Conservation (phyloP, 805 yeast genomes). For the Yamadazyma akitaensis region DNA sequence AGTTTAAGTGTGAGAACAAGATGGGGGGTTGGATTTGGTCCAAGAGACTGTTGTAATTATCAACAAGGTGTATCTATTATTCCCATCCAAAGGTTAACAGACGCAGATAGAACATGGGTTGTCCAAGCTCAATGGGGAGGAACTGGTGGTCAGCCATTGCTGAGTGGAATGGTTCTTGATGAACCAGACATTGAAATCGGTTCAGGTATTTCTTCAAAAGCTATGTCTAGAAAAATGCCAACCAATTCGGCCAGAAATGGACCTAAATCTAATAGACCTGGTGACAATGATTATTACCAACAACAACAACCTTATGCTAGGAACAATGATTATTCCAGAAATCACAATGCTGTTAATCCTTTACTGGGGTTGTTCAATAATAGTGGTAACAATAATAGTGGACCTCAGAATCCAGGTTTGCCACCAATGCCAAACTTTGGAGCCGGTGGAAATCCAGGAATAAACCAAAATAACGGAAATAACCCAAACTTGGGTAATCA, state of each 20-base stretch:
- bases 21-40: constrained; percentile 99
- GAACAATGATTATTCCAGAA: constrained; percentile 9
- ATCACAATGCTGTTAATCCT: constrained; percentile 39
- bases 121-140: constrained; percentile 95
- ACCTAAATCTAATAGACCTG: constrained; percentile 66
- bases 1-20: constrained; percentile 71
- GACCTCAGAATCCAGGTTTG: not conserved
- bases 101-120: constrained; percentile 90
- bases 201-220: constrained; percentile 87
- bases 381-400: not conserved
- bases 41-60: constrained; percentile 96
- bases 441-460: not conserved
- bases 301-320: constrained; percentile 1
- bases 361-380: constrained; percentile 45
- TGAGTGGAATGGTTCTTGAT: constrained; percentile 78
- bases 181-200: constrained; percentile 99
- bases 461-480: constrained; percentile 11
- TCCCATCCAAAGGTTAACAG: constrained; percentile 85
- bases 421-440: constrained; percentile 4
- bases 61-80: constrained; percentile 85
- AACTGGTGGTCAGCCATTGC: constrained; percentile 81
- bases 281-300: constrained; percentile 33
- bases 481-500: constrained; percentile 37
- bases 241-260: constrained; percentile 84
- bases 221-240: constrained; percentile 89